Evolutionary conservation across 495 filamentous ascomycete genomes (phyloP), one percentile per base, ranked within the genome.

Genomic region (Patellaria atrata): DNA sequence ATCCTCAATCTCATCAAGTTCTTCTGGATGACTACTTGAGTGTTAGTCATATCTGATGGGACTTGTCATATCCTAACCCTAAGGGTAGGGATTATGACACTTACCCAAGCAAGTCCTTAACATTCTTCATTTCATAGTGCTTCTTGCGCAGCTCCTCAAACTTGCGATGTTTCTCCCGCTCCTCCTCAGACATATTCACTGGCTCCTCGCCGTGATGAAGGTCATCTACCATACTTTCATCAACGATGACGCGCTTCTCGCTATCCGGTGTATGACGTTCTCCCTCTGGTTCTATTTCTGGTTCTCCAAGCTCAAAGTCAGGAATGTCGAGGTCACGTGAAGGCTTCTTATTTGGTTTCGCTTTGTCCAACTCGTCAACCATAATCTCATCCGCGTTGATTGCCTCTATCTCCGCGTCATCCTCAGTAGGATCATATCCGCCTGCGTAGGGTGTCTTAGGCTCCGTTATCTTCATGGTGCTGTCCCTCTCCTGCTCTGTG

Each of bases 41-140:
- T 14, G 22, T 27, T 22, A 12, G 33, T 38, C 30, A 43, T 16
- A 19, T 31, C n/a, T 24, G 29, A 16, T 28, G n/a, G n/a, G n/a
- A n/a, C n/a, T n/a, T n/a, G n/a, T 15, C 22, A 12, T 24, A 2
- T 2, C 13, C 2, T 20, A 23, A 3, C 11, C 2, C 3, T 20
- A n/a, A 11, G 6, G 1, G 11, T 22, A 11, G n/a, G 14, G 14
- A 23, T 30, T 31, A 11, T 26, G 30, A 63, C 70, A 38, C n/a
- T n/a, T 56, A 79, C 77, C 84, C 89, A 41, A 97, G 68, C 36
- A 96, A 58, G 47, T 77, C 70, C 44, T 86, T 92, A 15, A 96
- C 83, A 51, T 89, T 79, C 65, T 72, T 84, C 91, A 97, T 96
- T 65, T 96, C 91, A 55, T 97, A 97, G 56, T 97, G 89, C 60